These are phyloP conservation scores for Solanum piurae DNA, from an alignment of 257 asterid species.

Conservation along the genomic window DNA sequence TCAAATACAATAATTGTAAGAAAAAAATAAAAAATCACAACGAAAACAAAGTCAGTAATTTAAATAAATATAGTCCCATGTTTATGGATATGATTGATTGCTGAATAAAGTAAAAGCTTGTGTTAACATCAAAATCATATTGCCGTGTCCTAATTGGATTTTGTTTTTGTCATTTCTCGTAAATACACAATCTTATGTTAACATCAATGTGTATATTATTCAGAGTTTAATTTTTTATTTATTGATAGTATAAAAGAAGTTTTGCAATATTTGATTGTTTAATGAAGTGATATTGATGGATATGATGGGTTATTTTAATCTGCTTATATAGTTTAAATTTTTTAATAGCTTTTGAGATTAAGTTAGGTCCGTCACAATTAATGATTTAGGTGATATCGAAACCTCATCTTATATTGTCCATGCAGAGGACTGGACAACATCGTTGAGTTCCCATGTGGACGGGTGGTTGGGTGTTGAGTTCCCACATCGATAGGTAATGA, in stretches of 20 bases:
- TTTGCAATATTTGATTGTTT: background rate
- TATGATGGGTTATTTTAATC: background rate
- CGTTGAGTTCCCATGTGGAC: background rate
- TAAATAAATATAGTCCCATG: background rate
- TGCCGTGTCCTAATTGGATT: background rate
- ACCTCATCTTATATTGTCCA: background rate
- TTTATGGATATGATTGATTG: background rate
- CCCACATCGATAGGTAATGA: background rate
- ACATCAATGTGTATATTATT: background rate
- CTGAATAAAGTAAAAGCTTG: background rate
- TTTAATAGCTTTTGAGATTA: background rate
- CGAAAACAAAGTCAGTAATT: background rate
- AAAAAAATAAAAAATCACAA: background rate
- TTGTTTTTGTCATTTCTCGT: background rate
- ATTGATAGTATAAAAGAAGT: background rate
- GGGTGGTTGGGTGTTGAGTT: background rate
- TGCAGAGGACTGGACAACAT: background rate
- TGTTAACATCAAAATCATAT: background rate
- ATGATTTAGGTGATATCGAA: background rate
- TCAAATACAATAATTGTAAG: background rate
- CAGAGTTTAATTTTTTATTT: background rate
- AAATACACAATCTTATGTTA: background rate
- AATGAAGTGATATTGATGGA: background rate
- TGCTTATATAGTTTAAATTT: background rate
- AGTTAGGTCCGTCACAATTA: background rate